Evolutionary conservation across 1,284 basidiomycete species (phyloP).

Genomic region (Vanrija humicola): DNA sequence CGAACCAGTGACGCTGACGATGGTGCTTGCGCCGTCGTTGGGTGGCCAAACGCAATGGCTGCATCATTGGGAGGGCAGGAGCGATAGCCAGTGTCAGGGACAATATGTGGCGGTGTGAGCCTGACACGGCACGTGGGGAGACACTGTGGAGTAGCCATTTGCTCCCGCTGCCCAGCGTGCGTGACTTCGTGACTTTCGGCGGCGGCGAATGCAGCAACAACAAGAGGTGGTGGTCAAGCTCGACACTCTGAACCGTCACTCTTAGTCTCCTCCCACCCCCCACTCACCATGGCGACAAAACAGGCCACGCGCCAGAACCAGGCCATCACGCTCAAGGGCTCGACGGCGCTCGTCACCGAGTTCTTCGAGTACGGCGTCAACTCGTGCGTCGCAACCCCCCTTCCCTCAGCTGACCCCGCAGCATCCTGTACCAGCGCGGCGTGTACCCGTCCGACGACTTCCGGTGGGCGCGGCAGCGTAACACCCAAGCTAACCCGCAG

Average conservation of each 20-base stretch:
- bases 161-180: background rate
- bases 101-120: no score
- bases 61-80: background rate
- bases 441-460: slow-evolving; percentile 99
- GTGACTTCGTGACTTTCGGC: background rate
- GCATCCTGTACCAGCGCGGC: slow-evolving; percentile 93
- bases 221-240: background rate
- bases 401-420: slow-evolving; percentile 40
- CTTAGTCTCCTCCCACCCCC: background rate
- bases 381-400: slow-evolving; percentile 55
- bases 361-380: slow-evolving; percentile 99
- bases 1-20: background rate
- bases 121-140: no score
- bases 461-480: slow-evolving; percentile 18
- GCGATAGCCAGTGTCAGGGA: no score
- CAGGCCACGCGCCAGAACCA: slow-evolving; percentile 48
- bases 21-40: background rate
- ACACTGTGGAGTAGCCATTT: background rate
- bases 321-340: slow-evolving; percentile 88
- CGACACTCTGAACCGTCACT: background rate
- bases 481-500: slow-evolving; percentile 52
- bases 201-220: slow-evolving; percentile 4
- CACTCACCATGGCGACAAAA: slow-evolving; percentile 45
- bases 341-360: slow-evolving; percentile 90
- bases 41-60: background rate